Base-by-base conservation (phyloP, 768 basidiomycete genomes). In the Suillus brevipes region DNA sequence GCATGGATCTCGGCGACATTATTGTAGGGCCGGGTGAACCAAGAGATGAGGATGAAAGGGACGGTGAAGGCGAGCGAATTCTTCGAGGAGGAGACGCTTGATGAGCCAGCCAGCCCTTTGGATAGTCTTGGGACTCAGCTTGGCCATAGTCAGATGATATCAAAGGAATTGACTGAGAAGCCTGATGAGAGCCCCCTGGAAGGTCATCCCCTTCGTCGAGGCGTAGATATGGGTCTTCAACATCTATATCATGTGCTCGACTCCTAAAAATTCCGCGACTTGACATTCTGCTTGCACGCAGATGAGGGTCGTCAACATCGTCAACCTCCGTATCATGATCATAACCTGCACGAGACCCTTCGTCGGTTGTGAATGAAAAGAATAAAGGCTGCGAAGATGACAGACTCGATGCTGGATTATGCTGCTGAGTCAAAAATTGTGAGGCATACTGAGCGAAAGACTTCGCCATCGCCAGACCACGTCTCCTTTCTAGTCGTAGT, bases 291-390 rank as follows among this genome's bases (percentile, higher is more conserved):
- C 82, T 78, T 61, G 80, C 71, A 65, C 83, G 80, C 37, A 92
- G 79, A 78, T 92, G 90, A 1, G 92, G 92, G 76, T 93, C 91
- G 74, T 91, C 89, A 34, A 84, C 73, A 79, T 92, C 91, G 74
- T 91, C 89, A 52, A 90, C 78, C 72, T 88, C 85, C 43, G 76
- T 75, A 65, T 82, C 79, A 67, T 79, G 75, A 66, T 79, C 75
- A 72, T 81, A 77, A 65, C 82, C 85, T 69, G 79, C 78, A 74
- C 84, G 83, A 65, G 81, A 78, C 62, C 83, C 89, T 62, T 87
- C 83, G 78, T 91, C 90, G 67, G 91, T 91, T 53, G 88, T 88
- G 77, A 94, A 93, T 23, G 92, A 94, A 82, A 91, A 94, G 82
- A 94, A 94, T 76, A 94, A 85, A 62, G 92, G 92, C 77, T 92